phyloP scores from a whole-genome alignment of 441 rosid species.

The Sinapis alba region DNA sequence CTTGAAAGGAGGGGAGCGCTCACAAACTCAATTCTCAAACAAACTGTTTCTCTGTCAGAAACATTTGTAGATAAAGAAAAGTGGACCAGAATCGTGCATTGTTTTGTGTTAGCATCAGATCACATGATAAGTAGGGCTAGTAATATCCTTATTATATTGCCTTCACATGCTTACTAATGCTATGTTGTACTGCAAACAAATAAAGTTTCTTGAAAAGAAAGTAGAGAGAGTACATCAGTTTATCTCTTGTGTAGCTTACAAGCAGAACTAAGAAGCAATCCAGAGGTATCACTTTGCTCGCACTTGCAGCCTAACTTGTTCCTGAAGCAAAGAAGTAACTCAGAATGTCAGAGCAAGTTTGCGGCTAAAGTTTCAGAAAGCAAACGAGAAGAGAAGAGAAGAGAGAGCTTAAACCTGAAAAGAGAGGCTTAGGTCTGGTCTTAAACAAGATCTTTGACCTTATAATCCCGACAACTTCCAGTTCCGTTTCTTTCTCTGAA shows the following conservation, averaged over 20 bases:
- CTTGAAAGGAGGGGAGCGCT: slow-evolving; percentile 30
- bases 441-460: slow-evolving; percentile 78
- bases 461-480: slow-evolving; percentile 70
- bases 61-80: slow-evolving; percentile 58
- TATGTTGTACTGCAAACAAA: slow-evolving; percentile 15
- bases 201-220: slow-evolving; percentile 4
- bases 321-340: slow-evolving; percentile 22
- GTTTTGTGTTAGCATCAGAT: slow-evolving; percentile 35
- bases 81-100: slow-evolving; percentile 40
- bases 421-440: slow-evolving; percentile 79
- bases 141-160: not conserved
- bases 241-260: not conserved
- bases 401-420: slow-evolving; percentile 55
- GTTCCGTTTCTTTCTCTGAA: slow-evolving; percentile 45
- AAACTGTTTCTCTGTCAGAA: slow-evolving; percentile 33
- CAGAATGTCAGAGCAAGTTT: not conserved
- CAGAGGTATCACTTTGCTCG: slow-evolving; percentile 1
- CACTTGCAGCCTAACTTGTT: slow-evolving; percentile 13
- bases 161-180: slow-evolving; percentile 4
- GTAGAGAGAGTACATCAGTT: not conserved
- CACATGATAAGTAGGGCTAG: slow-evolving; percentile 40
- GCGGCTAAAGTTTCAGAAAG: not conserved
- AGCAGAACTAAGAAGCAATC: not conserved
- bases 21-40: slow-evolving; percentile 21
- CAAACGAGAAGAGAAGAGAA: slow-evolving; percentile 4